A percentile compares a stretch with the other conserved stretches of the same genome.
These are phyloP conservation scores for Jamesozyma jinghongensis DNA, from an alignment of 805 yeast genomes.

Conservation along the genomic window DNA sequence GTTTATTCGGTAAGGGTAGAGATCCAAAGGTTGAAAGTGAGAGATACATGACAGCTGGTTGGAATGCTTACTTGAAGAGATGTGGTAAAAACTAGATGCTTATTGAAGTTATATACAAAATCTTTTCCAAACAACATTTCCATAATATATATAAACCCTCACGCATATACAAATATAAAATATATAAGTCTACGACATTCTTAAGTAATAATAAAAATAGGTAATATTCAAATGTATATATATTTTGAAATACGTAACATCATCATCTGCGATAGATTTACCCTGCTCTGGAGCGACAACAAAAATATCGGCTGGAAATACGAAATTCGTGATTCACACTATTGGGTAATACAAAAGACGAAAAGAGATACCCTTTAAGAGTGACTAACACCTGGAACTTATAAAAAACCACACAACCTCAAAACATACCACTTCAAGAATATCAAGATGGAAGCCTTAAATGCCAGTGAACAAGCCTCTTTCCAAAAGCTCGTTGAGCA, in stretches of 20 bases:
- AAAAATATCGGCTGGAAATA: background rate
- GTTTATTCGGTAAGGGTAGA: slow-evolving; percentile 88
- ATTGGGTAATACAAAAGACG: background rate
- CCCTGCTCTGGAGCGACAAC: background rate
- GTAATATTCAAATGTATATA: background rate
- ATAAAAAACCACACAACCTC: too few species aligned
- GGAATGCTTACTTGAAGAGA: slow-evolving; percentile 73
- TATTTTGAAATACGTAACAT: too few species aligned
- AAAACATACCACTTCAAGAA: background rate
- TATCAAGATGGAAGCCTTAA: slow-evolving; percentile 77
- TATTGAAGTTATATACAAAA: too few species aligned
- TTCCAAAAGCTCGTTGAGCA: slow-evolving; percentile 92
- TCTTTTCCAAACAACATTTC: too few species aligned
- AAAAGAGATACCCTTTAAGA: background rate
- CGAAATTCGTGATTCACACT: background rate
- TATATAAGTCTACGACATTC: too few species aligned
- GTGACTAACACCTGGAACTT: background rate
- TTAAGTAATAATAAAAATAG: background rate
- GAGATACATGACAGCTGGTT: slow-evolving; percentile 87
- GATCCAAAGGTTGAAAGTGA: slow-evolving; percentile 82
- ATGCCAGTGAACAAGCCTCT: slow-evolving; percentile 92
- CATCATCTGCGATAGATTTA: too few species aligned
- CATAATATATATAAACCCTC: too few species aligned
- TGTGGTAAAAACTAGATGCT: slow-evolving; percentile 4
- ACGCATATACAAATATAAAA: too few species aligned